A percentile compares a stretch with the other conserved stretches of the same genome.
Conservation (phyloP, 2,329 filamentous ascomycete genomes). For the Paraphaeosphaeria minitans region DNA sequence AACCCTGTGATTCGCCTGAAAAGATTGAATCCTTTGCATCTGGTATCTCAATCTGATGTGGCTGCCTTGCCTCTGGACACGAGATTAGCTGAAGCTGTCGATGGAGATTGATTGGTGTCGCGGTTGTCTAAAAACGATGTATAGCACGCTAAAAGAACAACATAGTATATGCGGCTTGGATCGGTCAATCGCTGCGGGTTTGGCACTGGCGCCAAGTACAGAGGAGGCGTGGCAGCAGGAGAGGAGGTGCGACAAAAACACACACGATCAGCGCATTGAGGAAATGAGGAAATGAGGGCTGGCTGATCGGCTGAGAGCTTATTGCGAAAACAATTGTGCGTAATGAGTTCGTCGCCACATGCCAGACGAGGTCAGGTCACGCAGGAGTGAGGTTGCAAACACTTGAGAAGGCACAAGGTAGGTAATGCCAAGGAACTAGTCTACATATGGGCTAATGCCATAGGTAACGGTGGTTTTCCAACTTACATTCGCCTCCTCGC, state of each 20-base stretch:
- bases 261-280: background rate
- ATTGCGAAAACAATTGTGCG: background rate
- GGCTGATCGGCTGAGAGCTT: background rate
- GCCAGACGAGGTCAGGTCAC: background rate
- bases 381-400: background rate
- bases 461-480: background rate
- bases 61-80: background rate
- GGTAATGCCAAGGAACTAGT: background rate
- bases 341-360: background rate
- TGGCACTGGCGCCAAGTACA: background rate
- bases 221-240: background rate
- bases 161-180: background rate
- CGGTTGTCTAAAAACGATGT: background rate
- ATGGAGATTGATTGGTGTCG: background rate
- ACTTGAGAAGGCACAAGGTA: background rate
- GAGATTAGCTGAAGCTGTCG: background rate
- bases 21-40: background rate
- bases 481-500: too few relatives aligned
- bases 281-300: too few relatives aligned
- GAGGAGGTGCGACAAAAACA: background rate
- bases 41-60: background rate
- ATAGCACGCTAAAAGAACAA: background rate
- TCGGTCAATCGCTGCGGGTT: background rate
- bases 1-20: background rate
- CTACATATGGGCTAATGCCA: background rate